These are phyloP conservation scores for Dothistroma pini DNA, from an alignment of 2,329 filamentous ascomycete species.

Conservation along the genomic window DNA sequence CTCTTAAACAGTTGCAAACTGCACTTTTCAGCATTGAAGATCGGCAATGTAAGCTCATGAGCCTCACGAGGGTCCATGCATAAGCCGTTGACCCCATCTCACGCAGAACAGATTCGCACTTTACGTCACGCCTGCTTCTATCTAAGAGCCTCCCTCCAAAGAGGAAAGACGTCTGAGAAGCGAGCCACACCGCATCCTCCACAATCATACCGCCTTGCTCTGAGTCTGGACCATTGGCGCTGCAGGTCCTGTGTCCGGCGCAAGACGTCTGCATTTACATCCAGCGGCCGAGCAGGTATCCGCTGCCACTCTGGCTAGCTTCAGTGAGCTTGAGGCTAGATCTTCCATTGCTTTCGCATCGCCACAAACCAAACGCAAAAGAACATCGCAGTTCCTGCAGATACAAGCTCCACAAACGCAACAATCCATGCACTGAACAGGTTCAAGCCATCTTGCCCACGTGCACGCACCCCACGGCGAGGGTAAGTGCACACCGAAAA, in stretches of 20 bases:
- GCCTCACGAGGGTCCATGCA: background rate
- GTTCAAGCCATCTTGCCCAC: constrained; percentile 5
- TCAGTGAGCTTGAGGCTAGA: background rate
- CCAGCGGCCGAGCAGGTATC: background rate
- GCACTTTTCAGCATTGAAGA: background rate
- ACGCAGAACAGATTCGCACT: background rate
- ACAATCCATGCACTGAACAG: constrained; percentile 7
- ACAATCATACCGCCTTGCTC: background rate
- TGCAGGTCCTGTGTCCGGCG: background rate
- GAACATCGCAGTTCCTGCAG: constrained; percentile 10
- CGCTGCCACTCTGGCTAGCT: background rate
- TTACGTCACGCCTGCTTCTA: background rate
- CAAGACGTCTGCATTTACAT: background rate
- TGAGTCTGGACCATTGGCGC: too few relatives aligned
- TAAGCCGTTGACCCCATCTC: background rate
- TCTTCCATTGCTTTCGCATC: background rate
- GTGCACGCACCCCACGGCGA: constrained; percentile 3
- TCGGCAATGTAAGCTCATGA: background rate
- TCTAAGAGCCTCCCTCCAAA: background rate
- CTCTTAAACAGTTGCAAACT: background rate
- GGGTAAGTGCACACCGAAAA: constrained; percentile 25
- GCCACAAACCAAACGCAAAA: background rate
- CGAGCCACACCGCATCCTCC: background rate
- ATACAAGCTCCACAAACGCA: constrained; percentile 7
- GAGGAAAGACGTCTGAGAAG: background rate